These are phyloP conservation scores for Wickerhamiella dianesei DNA, from an alignment of 805 yeast genomes.

Conservation along the genomic window DNA sequence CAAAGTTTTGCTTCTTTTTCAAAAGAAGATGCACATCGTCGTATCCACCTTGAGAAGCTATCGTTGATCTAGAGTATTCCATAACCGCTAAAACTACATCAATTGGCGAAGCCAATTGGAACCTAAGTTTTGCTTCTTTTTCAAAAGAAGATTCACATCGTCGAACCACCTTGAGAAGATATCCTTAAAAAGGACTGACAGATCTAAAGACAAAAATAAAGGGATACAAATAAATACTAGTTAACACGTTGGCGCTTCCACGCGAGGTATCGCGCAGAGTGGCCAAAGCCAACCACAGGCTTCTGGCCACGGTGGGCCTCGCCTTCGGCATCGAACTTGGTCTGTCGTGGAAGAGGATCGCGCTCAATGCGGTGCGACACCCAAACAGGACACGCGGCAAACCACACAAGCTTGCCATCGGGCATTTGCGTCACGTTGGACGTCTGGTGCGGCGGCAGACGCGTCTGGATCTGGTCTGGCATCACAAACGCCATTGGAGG, in stretches of 20 bases:
- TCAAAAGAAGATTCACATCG: too few species aligned
- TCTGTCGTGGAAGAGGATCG: slow-evolving; percentile 16
- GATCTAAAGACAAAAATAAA: neutral
- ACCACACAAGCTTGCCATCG: slow-evolving; percentile 21
- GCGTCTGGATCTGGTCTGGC: slow-evolving; percentile 15
- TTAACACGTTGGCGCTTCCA: slow-evolving; percentile 28
- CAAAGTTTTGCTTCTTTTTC: too few species aligned
- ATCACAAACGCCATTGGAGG: slow-evolving; percentile 20
- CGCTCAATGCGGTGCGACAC: slow-evolving; percentile 17
- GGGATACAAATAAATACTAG: neutral
- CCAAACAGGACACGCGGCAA: slow-evolving; percentile 20
- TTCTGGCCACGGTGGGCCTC: slow-evolving; percentile 22
- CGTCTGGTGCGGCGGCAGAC: slow-evolving; percentile 11
- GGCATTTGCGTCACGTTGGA: slow-evolving; percentile 14
- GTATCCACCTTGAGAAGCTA: too few species aligned
- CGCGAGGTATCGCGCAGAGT: slow-evolving; percentile 60
- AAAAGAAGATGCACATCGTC: too few species aligned
- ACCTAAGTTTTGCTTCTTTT: too few species aligned
- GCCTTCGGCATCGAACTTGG: slow-evolving; percentile 16
- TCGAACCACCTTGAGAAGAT: too few species aligned
- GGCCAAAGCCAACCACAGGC: slow-evolving; percentile 38
- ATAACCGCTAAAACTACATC: too few species aligned
- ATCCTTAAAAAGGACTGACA: too few species aligned
- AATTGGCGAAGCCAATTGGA: too few species aligned
- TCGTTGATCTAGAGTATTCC: too few species aligned